Percentiles rank a stretch among this genome's conserved stretches.
Conservation (phyloP, 2,329 filamentous ascomycete species). For the Hawksworthiomyces lignivorus region DNA sequence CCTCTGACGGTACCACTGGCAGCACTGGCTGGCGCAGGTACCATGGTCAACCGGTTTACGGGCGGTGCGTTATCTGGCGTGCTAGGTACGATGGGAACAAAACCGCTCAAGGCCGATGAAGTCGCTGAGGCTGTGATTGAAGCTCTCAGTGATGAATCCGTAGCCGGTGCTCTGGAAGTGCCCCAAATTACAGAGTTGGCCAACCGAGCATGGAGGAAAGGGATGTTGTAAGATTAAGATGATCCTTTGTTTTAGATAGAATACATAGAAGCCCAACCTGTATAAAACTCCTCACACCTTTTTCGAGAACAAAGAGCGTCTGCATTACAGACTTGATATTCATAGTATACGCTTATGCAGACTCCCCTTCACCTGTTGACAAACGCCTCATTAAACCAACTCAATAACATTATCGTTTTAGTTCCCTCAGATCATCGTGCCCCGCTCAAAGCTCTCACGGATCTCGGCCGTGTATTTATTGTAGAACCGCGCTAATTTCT, state of each 20-base stretch:
- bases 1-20: constrained; percentile 80
- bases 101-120: constrained; percentile 78
- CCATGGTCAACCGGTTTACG: constrained; percentile 67
- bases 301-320: no score
- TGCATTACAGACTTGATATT: no score
- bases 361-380: no score
- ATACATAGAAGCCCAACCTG: no score
- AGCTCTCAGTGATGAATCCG: constrained; percentile 64
- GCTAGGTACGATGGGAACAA: constrained; percentile 74
- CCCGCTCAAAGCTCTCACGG: constrained; percentile 92
- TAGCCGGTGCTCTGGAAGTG: constrained; percentile 70
- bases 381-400: no score
- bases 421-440: constrained; percentile 71
- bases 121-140: constrained; percentile 89
- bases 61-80: constrained; percentile 68
- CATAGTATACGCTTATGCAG: no score
- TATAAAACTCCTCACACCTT: no score
- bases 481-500: constrained; percentile 92
- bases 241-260: no score
- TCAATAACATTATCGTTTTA: background rate
- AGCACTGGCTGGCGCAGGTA: constrained; percentile 64
- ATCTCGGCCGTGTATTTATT: constrained; percentile 98
- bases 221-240: constrained; percentile 60
- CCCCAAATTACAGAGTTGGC: constrained; percentile 75
- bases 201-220: constrained; percentile 76